Percentiles rank a stretch among this genome's conserved stretches.
Conservation (phyloP, 176 grass and related monocot species). For the Thalia dealbata region DNA sequence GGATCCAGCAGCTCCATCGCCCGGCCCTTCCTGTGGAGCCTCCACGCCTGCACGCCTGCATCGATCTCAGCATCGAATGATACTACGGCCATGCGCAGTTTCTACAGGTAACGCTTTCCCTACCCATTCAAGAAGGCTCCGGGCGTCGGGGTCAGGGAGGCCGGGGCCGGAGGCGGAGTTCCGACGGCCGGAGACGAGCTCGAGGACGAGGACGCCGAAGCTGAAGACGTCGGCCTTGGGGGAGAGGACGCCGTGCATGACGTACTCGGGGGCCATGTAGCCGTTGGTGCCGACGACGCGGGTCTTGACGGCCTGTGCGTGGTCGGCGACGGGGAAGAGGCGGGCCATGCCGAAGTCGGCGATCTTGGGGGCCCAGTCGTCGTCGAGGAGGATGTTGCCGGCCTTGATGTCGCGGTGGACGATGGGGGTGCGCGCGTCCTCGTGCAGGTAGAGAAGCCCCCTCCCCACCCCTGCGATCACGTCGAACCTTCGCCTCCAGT, state of each 20-base stretch:
- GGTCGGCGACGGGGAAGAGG: conserved; percentile 71
- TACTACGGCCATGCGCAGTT: too few relatives aligned
- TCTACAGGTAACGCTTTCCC: too few relatives aligned
- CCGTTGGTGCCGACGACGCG: conserved; percentile 82
- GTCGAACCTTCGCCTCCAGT: conserved; percentile 60
- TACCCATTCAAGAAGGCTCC: conserved; percentile 72
- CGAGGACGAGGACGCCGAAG: conserved; percentile 73
- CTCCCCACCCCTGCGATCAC: conserved; percentile 73
- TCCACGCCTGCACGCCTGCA: conserved; percentile 88
- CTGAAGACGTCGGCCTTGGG: conserved; percentile 90
- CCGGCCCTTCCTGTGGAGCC: conserved; percentile 56
- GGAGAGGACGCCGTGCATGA: conserved; percentile 80
- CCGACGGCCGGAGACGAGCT: conserved; percentile 65
- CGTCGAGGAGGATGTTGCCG: conserved; percentile 84
- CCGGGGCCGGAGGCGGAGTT: conserved; percentile 49
- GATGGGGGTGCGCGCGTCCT: conserved; percentile 90
- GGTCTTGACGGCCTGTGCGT: conserved; percentile 57
- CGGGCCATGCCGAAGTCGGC: conserved; percentile 92
- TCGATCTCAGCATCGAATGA: too few relatives aligned
- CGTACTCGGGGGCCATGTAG: conserved; percentile 97
- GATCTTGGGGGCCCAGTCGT: conserved; percentile 75
- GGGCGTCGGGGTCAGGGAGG: conserved; percentile 32
- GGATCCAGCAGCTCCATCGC: conserved; percentile 63
- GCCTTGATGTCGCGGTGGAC: conserved; percentile 98
- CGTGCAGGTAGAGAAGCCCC: conserved; percentile 85